Base-by-base conservation (phyloP, 768 basidiomycete genomes). In the Coprinopsis marcescibilis region DNA sequence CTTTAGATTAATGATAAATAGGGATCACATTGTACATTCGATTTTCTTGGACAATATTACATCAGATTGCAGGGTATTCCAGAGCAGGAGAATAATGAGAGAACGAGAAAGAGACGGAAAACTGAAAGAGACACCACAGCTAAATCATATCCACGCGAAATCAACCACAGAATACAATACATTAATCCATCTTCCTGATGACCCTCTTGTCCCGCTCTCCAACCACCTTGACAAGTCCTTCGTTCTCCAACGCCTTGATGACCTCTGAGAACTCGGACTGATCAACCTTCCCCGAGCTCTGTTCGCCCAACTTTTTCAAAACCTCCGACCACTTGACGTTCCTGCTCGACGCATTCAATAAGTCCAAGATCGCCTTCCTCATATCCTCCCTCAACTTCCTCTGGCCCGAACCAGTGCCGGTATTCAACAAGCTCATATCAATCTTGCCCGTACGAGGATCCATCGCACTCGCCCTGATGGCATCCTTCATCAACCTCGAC, bases 371-470 rank as follows among this genome's bases (percentile, higher is more conserved):
- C 58, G 90, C 96, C 57, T 76, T 81, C 55, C 86, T 80, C 76
- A 98, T 83, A 64, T 96, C 94, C n/a, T 87, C 89, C 36, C 83
- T 76, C 65, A 95, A 58, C 62, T 83, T 84, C 55, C 92, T 73
- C 67, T 94, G 88, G 20, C 92, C 87, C 43, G 80, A 73, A 2
- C 89, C 91, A 2, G 92, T 90, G 2, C 96, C 96, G 2, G 92
- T 94, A 61, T 92, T 94, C 55, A 99, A 76, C 60, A 99, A 64
- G 45, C 93, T 89, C 80, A 97, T 89, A 63, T 98, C 94, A 60
- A 97, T 95, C 75, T 94, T 92, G 44, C 95, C 95, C 11, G 94
- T 97, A 19, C 89, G 75, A 8, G 95, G 95, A 64, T 98, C 94
- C 75, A 95, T 94, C 32, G 92, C 92, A 51, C 83, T 84, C 51